Percentiles rank a stretch among this genome's conserved stretches.
Evolutionary conservation across 306 rosid genomes (phyloP).

Genomic region (Lathyrus tuberosus): DNA sequence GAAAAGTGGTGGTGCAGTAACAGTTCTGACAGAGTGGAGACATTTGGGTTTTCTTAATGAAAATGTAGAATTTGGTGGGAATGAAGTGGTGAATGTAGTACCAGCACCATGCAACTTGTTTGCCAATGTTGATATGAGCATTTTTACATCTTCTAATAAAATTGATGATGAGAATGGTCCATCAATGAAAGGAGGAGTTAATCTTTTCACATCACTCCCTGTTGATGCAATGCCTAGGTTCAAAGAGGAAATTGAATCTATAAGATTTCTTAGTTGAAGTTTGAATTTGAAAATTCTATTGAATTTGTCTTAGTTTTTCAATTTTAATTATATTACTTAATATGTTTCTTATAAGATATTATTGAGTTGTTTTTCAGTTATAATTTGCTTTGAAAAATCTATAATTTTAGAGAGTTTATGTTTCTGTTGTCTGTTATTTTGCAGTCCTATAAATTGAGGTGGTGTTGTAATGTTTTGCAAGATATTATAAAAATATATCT

Average conservation of each 20-base stretch:
- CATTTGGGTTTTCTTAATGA: slow-evolving; percentile 38
- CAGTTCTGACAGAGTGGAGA: slow-evolving; percentile 41
- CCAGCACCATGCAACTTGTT: slow-evolving; percentile 39
- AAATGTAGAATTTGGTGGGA: slow-evolving; percentile 38
- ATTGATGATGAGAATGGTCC: slow-evolving; percentile 26
- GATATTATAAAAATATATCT: too few species aligned
- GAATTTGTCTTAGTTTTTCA: too few species aligned
- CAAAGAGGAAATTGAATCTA: slow-evolving; percentile 45
- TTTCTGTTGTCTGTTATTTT: too few species aligned
- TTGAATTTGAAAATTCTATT: neutral
- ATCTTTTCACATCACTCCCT: slow-evolving; percentile 36
- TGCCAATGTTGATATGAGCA: slow-evolving; percentile 29
- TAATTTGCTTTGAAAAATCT: too few species aligned
- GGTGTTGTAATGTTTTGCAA: too few species aligned
- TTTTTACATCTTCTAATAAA: slow-evolving; percentile 34
- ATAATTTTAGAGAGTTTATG: too few species aligned
- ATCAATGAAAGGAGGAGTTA: slow-evolving; percentile 41
- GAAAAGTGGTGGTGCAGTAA: slow-evolving; percentile 29
- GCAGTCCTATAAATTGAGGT: too few species aligned
- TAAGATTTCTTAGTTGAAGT: neutral
- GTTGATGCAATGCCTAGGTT: slow-evolving; percentile 35
- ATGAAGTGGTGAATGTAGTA: slow-evolving; percentile 12
- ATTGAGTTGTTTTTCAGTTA: too few species aligned
- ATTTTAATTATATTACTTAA: too few species aligned
- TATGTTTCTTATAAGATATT: too few species aligned